phyloP scores from a whole-genome alignment of 176 grass and related monocot species.

The Cenchrus purpureus region DNA sequence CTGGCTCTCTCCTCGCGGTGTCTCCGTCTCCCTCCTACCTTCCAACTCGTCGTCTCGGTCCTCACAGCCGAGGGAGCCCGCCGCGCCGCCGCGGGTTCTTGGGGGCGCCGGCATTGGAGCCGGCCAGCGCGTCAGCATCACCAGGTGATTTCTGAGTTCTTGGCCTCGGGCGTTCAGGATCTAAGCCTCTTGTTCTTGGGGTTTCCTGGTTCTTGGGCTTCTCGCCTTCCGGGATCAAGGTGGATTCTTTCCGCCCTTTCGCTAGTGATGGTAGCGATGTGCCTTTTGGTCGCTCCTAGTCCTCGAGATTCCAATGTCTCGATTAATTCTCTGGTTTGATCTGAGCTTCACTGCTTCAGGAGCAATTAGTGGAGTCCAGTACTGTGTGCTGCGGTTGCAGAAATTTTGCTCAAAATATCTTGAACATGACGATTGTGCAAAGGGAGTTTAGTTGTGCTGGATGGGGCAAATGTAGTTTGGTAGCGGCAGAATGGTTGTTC shows the following conservation, averaged over 20 bases:
- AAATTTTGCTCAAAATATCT: not conserved
- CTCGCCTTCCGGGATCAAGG: not conserved
- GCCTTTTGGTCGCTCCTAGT: not conserved
- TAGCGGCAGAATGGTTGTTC: not conserved
- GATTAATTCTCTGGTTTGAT: not conserved
- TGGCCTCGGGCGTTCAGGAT: not conserved
- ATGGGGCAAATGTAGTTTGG: not conserved
- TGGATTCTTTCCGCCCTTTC: not conserved
- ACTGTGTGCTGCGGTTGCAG: not conserved
- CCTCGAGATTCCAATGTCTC: not conserved
- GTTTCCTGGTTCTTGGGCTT: not conserved
- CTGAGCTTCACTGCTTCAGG: not conserved
- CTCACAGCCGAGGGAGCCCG: not conserved
- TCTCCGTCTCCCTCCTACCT: no score
- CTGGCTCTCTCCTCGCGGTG: not conserved
- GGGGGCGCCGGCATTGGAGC: conserved; percentile 12
- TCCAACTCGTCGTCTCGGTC: not conserved
- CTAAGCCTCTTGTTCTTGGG: not conserved
- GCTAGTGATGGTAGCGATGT: not conserved
- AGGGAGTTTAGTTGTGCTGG: conserved; percentile 2
- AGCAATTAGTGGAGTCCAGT: not conserved
- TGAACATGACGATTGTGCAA: not conserved
- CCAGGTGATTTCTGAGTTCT: conserved; percentile 2
- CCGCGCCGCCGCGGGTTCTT: conserved; percentile 9
- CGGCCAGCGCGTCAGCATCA: not conserved